Evolutionary conservation across 208 protist genomes (phyloP).

Genomic region (Wallacemonas rigidus): DNA sequence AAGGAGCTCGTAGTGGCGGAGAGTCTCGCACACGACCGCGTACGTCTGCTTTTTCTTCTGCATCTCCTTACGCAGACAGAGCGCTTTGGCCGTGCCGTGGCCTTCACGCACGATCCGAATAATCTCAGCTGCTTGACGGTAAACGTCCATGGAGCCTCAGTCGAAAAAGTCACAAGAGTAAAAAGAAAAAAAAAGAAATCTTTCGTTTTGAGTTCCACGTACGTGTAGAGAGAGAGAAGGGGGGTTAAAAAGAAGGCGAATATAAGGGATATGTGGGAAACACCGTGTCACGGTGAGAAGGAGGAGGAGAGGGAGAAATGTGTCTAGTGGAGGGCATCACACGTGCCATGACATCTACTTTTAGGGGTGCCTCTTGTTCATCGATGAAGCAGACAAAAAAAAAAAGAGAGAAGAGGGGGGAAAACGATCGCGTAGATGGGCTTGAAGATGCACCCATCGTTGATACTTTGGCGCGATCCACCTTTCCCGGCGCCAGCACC

Average conservation of each 20-base stretch:
- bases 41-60: conserved; percentile 94
- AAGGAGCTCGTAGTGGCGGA: conserved; percentile 87
- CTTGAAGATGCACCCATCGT: no score
- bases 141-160: conserved; percentile 77
- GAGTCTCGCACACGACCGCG: conserved; percentile 90
- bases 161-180: not conserved
- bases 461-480: no score
- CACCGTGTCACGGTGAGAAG: not conserved
- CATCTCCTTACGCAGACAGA: conserved; percentile 92
- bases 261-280: no score
- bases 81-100: conserved; percentile 83
- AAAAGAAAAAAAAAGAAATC: conserved; percentile 1
- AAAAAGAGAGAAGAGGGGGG: no score
- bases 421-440: no score
- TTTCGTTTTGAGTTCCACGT: not conserved
- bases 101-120: conserved; percentile 68
- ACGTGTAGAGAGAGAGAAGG: no score
- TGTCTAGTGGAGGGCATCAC: no score
- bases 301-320: conserved; percentile 10
- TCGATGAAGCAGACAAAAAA: no score
- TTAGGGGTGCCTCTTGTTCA: no score
- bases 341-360: no score
- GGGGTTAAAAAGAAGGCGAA: no score
- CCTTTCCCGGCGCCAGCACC: no score
- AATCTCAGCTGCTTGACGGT: conserved; percentile 84